These are phyloP conservation scores for Closterium sp. DNA, from an alignment of 139 green algal genomes.

Conservation along the genomic window DNA sequence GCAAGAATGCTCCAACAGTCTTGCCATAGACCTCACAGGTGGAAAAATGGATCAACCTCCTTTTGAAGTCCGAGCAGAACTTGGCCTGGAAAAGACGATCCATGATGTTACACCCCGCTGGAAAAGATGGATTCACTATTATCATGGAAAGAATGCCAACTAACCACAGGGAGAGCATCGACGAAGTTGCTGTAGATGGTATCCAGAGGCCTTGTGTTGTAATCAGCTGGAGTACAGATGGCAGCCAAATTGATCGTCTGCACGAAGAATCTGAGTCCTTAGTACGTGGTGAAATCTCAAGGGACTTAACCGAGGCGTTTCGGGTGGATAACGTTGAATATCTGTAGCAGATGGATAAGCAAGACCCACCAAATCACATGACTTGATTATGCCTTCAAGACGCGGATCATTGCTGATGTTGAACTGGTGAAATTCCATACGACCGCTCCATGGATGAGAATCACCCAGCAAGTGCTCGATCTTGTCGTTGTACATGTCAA, in stretches of 20 bases:
- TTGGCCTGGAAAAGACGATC: background rate
- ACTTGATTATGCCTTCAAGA: slow-evolving; percentile 30
- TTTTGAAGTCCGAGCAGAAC: slow-evolving; percentile 39
- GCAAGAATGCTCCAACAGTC: slow-evolving; percentile 24
- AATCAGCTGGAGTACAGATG: slow-evolving; percentile 40
- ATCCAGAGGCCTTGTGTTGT: slow-evolving; percentile 39
- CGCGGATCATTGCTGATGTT: slow-evolving; percentile 42
- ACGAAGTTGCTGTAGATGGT: slow-evolving; percentile 46
- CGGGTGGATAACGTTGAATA: background rate
- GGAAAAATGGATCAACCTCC: slow-evolving; percentile 32
- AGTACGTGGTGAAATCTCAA: background rate
- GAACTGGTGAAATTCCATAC: slow-evolving; percentile 31
- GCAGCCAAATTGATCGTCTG: slow-evolving; percentile 41
- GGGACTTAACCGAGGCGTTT: background rate
- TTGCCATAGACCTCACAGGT: slow-evolving; percentile 46
- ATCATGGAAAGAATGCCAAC: background rate
- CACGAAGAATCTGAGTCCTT: background rate
- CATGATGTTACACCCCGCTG: background rate
- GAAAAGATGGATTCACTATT: background rate
- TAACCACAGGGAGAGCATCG: slow-evolving; percentile 37
- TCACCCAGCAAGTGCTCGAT: slow-evolving; percentile 32
- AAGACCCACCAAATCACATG: slow-evolving; percentile 34
- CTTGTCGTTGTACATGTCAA: slow-evolving; percentile 43
- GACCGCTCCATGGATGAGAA: slow-evolving; percentile 14
- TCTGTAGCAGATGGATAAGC: background rate